A percentile compares a stretch with the other conserved stretches of the same genome.
These are phyloP conservation scores for Talaromyces albobiverticillius DNA, from an alignment of 2,329 filamentous ascomycete species.

Conservation along the genomic window DNA sequence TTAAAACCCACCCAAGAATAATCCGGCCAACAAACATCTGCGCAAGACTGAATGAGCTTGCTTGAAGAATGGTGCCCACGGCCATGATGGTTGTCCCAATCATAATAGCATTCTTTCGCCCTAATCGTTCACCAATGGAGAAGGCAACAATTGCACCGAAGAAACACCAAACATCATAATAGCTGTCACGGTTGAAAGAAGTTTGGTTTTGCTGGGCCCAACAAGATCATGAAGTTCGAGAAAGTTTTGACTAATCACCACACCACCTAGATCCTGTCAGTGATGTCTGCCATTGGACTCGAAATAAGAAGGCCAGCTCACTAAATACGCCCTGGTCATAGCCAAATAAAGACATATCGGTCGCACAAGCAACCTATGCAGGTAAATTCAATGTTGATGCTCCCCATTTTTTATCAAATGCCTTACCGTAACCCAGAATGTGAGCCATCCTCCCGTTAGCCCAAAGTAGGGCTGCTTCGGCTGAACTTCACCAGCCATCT, in stretches of 20 bases:
- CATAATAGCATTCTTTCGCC: conserved; percentile 46
- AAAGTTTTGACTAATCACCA: conserved; percentile 24
- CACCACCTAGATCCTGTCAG: too few relatives aligned
- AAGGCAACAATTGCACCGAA: conserved; percentile 50
- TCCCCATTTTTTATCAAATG: too few relatives aligned
- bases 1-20: too few relatives aligned
- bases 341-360: conserved; percentile 48
- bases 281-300: too few relatives aligned
- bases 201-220: too few relatives aligned
- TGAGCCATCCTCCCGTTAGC: conserved; percentile 54
- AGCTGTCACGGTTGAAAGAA: too few relatives aligned
- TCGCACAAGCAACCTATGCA: too few relatives aligned
- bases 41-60: conserved; percentile 41
- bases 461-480: conserved; percentile 51
- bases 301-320: too few relatives aligned
- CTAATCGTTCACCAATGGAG: conserved; percentile 44
- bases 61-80: conserved; percentile 49
- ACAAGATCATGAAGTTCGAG: too few relatives aligned
- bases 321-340: conserved; percentile 54
- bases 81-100: conserved; percentile 48
- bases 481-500: too few relatives aligned
- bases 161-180: conserved; percentile 61
- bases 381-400: too few relatives aligned
- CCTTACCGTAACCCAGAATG: conserved; percentile 55
- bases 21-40: conserved; percentile 54